Conservation (phyloP, 2,329 filamentous ascomycete species). For the Thielaviopsis musarum region DNA sequence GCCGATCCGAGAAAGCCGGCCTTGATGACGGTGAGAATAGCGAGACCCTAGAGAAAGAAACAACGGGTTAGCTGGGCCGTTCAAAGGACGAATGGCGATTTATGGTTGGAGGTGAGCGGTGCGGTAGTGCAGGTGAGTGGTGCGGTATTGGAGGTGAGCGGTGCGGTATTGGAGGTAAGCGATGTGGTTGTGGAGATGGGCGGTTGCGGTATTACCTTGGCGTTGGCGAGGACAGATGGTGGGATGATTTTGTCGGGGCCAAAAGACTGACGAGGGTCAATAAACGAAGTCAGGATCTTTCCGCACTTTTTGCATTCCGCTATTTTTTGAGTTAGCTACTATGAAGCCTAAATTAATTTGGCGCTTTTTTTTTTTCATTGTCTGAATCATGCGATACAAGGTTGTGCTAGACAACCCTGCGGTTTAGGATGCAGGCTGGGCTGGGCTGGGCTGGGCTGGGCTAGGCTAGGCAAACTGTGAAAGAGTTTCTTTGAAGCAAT, state of each 20-base stretch:
- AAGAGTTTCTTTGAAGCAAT: no score
- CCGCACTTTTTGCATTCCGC: constrained; percentile 96
- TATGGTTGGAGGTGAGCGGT: no score
- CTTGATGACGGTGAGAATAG: constrained; percentile 73
- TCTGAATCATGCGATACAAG: neutral
- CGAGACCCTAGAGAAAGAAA: constrained; percentile 42
- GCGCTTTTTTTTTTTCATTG: neutral
- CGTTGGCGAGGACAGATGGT: constrained; percentile 71
- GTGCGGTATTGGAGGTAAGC: neutral
- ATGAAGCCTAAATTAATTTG: neutral
- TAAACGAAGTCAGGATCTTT: constrained; percentile 87
- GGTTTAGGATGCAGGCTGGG: neutral
- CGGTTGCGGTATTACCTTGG: constrained; percentile 51
- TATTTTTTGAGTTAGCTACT: constrained; percentile 21
- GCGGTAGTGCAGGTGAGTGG: neutral
- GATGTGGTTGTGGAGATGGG: neutral
- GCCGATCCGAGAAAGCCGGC: constrained; percentile 73
- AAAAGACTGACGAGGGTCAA: constrained; percentile 85
- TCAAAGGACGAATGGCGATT: neutral
- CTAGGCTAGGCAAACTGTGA: no score
- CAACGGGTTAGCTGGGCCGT: neutral
- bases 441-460: no score
- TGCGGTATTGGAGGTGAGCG: neutral
- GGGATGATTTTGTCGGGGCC: constrained; percentile 96
- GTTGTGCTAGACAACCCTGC: neutral